phyloP scores from a whole-genome alignment of 176 grass and related monocot genomes.

The Zea mays region Zm-B73-REFERENCE-NAM-5.0 NC_050098.1:109042501-109043000 shows the following conservation, averaged over 20 bases:
- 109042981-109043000: slow-evolving; percentile 33
- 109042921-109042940: slow-evolving; percentile 31
- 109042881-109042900: slow-evolving; percentile 62
- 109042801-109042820: neutral
- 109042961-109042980: slow-evolving; percentile 59
- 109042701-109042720: slow-evolving; percentile 60
- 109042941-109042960: slow-evolving; percentile 62
- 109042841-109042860: neutral
- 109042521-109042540: no score
- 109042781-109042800: slow-evolving; percentile 50
- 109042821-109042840: neutral
- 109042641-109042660: neutral
- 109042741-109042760: slow-evolving; percentile 21
- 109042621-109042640: no score
- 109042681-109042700: slow-evolving; percentile 48
- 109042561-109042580: no score
- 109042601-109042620: no score
- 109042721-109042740: slow-evolving; percentile 56
- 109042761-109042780: slow-evolving; percentile 76
- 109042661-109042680: slow-evolving; percentile 39
- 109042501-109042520: no score
- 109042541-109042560: no score
- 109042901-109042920: neutral
- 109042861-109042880: no score
- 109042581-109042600: no score